phyloP scores from a whole-genome alignment of 352 stramenopile species.

The Chrysophaeum taylorii region DNA sequence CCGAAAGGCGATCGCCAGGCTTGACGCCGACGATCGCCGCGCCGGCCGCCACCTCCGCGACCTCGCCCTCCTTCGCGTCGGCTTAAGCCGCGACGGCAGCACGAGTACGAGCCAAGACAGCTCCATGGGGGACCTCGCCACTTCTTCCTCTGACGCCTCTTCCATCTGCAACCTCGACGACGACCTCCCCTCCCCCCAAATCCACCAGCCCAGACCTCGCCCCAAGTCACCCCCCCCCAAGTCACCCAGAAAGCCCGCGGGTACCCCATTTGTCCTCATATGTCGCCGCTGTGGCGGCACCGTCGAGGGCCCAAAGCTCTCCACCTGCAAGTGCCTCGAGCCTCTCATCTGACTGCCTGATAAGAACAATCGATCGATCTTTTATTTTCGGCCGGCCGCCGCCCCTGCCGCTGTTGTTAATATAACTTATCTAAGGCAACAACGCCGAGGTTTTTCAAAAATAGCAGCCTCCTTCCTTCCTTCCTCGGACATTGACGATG shows the following conservation, averaged over 20 bases:
- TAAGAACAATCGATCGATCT: background rate
- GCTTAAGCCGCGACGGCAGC: background rate
- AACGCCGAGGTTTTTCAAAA: too few species aligned
- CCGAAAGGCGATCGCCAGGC: conserved; percentile 15
- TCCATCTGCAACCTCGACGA: background rate
- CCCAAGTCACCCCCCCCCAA: background rate
- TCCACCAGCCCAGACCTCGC: too few species aligned
- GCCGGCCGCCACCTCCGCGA: background rate
- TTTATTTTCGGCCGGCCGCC: too few species aligned
- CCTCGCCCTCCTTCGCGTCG: background rate
- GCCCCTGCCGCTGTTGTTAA: too few species aligned
- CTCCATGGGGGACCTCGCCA: too few species aligned
- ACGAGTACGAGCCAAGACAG: too few species aligned
- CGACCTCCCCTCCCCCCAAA: background rate
- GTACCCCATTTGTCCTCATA: background rate
- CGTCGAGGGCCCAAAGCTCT: conserved; percentile 25
- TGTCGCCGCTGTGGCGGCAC: conserved; percentile 23
- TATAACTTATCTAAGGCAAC: too few species aligned
- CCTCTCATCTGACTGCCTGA: conserved; percentile 6
- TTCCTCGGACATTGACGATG: too few species aligned
- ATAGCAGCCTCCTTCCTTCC: too few species aligned
- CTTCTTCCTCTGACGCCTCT: background rate
- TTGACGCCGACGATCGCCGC: conserved; percentile 5
- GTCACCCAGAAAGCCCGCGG: background rate
- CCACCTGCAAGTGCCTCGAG: conserved; percentile 22